Conservation (phyloP, 306 rosid species). For the Chamaecrista fasciculata region DNA sequence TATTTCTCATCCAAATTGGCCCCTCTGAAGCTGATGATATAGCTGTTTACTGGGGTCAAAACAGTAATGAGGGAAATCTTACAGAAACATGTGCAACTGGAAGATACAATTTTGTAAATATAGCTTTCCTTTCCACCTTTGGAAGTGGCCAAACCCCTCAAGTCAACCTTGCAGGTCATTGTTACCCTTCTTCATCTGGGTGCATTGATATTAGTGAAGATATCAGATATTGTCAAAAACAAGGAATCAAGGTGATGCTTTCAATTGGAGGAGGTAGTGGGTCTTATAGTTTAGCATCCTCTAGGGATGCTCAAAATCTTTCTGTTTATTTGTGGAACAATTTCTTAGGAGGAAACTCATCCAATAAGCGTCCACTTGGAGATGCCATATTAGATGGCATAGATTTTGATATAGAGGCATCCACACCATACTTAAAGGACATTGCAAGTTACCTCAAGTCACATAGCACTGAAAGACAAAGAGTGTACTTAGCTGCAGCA, state of each 20-base stretch:
- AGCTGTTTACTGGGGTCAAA: constrained; percentile 32
- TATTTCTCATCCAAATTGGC: background rate
- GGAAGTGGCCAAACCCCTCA: constrained; percentile 2
- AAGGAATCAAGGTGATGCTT: constrained; percentile 33
- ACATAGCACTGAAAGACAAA: constrained; percentile 15
- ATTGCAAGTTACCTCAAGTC: constrained; percentile 38
- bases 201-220: background rate
- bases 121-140: constrained; percentile 9
- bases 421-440: constrained; percentile 22
- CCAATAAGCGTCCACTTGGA: constrained; percentile 34
- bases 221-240: constrained; percentile 13
- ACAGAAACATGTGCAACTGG: constrained; percentile 23
- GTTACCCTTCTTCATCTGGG: background rate
- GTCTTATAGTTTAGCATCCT: background rate
- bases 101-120: background rate
- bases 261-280: background rate
- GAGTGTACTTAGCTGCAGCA: constrained; percentile 46
- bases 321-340: constrained; percentile 32
- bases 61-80: background rate
- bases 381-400: constrained; percentile 34
- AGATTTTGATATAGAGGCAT: constrained; percentile 28
- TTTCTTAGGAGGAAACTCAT: constrained; percentile 28
- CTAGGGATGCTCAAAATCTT: constrained; percentile 13
- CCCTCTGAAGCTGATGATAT: background rate
- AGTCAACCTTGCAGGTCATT: constrained; percentile 12